Evolutionary conservation across 805 yeast species (phyloP).

Genomic region (Wickerhamomyces chaumierensis): DNA sequence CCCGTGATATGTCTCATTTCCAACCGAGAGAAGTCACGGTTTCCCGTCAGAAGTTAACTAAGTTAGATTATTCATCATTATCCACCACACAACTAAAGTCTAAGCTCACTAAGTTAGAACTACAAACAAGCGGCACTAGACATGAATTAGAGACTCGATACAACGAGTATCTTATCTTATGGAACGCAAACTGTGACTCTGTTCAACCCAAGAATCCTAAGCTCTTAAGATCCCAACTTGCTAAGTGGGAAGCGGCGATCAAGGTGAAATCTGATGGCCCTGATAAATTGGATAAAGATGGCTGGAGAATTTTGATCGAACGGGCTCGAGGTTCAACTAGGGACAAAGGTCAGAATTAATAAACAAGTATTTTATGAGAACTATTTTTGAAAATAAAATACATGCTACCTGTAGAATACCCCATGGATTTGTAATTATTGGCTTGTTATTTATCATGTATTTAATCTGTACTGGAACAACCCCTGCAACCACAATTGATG

Average conservation of each 20-base stretch:
- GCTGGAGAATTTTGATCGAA: slow-evolving; percentile 13
- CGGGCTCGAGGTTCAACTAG: slow-evolving; percentile 2
- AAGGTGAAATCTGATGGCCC: slow-evolving; percentile 4
- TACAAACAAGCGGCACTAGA: slow-evolving; percentile 56
- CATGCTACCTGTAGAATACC: too few species aligned
- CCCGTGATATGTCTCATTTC: slow-evolving; percentile 19
- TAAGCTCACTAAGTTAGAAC: slow-evolving; percentile 38
- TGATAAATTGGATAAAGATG: slow-evolving; percentile 8
- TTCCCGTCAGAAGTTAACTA: slow-evolving; percentile 37
- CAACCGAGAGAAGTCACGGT: slow-evolving; percentile 18
- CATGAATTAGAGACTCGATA: slow-evolving; percentile 57
- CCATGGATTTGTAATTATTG: too few species aligned
- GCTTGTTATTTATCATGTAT: too few species aligned
- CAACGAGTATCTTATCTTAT: slow-evolving; percentile 63
- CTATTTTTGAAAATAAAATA: too few species aligned
- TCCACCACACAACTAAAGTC: slow-evolving; percentile 50
- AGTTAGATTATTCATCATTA: slow-evolving; percentile 52
- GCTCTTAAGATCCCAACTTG: slow-evolving; percentile 42
- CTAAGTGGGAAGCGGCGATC: slow-evolving; percentile 51
- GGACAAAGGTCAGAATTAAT: too few species aligned
- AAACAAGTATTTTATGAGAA: too few species aligned
- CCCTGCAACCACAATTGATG: slow-evolving; percentile 75
- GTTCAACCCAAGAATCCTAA: slow-evolving; percentile 47
- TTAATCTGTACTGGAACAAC: slow-evolving; percentile 70
- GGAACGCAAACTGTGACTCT: slow-evolving; percentile 76